These are phyloP conservation scores for Hirsutella rhossiliensis DNA, from an alignment of 2,329 filamentous ascomycete species.

Conservation along the genomic window DNA sequence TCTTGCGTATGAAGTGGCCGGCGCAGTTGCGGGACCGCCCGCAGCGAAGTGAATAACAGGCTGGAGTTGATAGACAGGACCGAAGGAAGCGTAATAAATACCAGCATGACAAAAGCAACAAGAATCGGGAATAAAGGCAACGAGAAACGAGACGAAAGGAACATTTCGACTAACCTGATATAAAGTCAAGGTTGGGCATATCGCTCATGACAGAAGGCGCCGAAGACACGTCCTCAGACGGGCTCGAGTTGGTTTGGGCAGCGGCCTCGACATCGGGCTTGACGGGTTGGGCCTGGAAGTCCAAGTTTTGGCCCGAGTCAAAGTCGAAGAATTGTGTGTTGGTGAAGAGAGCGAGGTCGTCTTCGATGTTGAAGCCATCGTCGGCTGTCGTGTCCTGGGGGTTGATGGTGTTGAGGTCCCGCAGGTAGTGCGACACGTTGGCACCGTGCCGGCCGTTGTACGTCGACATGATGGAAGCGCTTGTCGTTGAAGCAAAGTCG, in stretches of 20 bases:
- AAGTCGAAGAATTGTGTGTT: constrained; percentile 76
- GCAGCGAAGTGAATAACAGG: not conserved
- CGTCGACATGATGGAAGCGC: constrained; percentile 45
- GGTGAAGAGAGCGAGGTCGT: constrained; percentile 67
- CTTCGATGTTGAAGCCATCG: constrained; percentile 52
- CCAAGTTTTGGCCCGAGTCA: constrained; percentile 50
- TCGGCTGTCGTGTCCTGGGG: constrained; percentile 41
- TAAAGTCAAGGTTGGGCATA: constrained; percentile 36
- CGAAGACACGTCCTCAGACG: constrained; percentile 25
- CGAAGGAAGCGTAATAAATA: not conserved
- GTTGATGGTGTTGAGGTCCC: constrained; percentile 68
- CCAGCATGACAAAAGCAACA: not conserved
- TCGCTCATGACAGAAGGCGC: constrained; percentile 31
- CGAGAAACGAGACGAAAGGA: not conserved
- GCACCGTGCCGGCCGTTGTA: constrained; percentile 68
- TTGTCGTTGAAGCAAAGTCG: not conserved
- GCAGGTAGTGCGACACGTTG: constrained; percentile 83
- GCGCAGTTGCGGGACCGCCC: not conserved
- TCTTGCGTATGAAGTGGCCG: not conserved
- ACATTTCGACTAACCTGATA: constrained; percentile 31
- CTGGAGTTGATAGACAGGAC: not conserved
- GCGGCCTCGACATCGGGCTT: constrained; percentile 27
- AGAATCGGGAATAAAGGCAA: too few species aligned
- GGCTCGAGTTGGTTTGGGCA: constrained; percentile 15
- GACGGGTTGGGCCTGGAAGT: constrained; percentile 37